phyloP scores from a whole-genome alignment of 2,329 filamentous ascomycete genomes.

The Geosmithia morbida region DNA sequence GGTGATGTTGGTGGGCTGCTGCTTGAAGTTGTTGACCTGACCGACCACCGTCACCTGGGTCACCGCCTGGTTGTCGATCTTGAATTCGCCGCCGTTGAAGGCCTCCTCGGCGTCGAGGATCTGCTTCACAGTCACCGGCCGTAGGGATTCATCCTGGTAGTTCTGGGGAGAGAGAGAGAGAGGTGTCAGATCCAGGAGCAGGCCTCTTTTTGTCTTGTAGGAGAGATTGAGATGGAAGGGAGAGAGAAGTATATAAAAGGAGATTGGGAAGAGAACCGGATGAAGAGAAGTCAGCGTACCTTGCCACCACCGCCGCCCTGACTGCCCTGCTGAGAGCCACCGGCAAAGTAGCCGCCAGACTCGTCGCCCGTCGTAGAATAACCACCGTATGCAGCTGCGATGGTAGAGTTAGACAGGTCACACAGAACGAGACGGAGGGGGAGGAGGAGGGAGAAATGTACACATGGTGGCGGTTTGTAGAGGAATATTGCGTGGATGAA shows the following conservation, averaged over 20 bases:
- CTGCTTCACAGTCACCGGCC: constrained; percentile 93
- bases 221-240: too few relatives aligned
- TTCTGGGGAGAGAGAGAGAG: constrained; percentile 18
- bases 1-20: constrained; percentile 81
- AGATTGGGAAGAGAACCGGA: background rate
- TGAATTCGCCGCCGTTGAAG: constrained; percentile 60
- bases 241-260: too few relatives aligned
- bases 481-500: background rate
- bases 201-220: too few relatives aligned
- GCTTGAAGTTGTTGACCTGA: constrained; percentile 74
- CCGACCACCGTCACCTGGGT: constrained; percentile 70
- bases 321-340: constrained; percentile 44
- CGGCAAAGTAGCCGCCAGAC: constrained; percentile 46
- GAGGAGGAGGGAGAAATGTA: constrained; percentile 5
- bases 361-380: constrained; percentile 43
- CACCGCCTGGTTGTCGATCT: constrained; percentile 63
- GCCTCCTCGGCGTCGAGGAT: constrained; percentile 69
- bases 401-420: constrained; percentile 3
- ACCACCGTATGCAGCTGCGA: constrained; percentile 30
- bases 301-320: constrained; percentile 29
- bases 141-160: constrained; percentile 71
- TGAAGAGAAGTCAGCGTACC: constrained; percentile 14
- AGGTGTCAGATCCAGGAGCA: too few relatives aligned
- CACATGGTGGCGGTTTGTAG: constrained; percentile 16
- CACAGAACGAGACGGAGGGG: background rate